Percentiles rank a stretch among this genome's conserved stretches.
Conservation (phyloP, 163 green algal species). For the Prototheca stagnorum region DNA sequence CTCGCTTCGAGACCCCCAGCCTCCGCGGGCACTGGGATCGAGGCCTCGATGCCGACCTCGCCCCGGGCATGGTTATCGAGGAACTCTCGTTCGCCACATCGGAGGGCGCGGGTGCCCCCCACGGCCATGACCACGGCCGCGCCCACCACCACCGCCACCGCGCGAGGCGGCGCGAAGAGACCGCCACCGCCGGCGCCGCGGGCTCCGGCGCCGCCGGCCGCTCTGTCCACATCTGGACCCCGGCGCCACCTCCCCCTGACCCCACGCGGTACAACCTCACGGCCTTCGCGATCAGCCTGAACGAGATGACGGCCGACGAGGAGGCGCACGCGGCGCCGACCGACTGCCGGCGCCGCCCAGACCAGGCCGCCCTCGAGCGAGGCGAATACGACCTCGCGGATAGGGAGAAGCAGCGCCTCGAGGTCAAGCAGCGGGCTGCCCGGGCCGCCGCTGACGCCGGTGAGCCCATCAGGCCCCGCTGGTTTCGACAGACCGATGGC, state of each 20-base stretch:
- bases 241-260: constrained; percentile 17
- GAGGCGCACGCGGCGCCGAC: constrained; percentile 33
- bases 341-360: constrained; percentile 50
- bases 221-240: too few relatives aligned
- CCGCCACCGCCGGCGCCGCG: too few relatives aligned
- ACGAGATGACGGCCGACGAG: constrained; percentile 43
- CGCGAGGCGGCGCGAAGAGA: too few relatives aligned
- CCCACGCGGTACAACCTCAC: constrained; percentile 45
- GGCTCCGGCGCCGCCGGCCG: too few relatives aligned
- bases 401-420: constrained; percentile 52
- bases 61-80: too few relatives aligned
- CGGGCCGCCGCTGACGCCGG: constrained; percentile 39
- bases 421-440: constrained; percentile 46
- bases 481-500: constrained; percentile 25
- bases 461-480: constrained; percentile 38
- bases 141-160: too few relatives aligned
- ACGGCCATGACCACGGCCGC: too few relatives aligned
- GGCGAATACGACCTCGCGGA: constrained; percentile 37
- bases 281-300: constrained; percentile 37
- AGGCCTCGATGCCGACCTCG: constrained; percentile 19
- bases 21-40: constrained; percentile 43
- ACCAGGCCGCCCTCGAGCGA: constrained; percentile 45
- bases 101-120: too few relatives aligned
- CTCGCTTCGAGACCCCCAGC: constrained; percentile 18
- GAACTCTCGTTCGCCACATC: too few relatives aligned